phyloP scores from a whole-genome alignment of 1,284 basidiomycete species.

The Peniophora sp. region DNA sequence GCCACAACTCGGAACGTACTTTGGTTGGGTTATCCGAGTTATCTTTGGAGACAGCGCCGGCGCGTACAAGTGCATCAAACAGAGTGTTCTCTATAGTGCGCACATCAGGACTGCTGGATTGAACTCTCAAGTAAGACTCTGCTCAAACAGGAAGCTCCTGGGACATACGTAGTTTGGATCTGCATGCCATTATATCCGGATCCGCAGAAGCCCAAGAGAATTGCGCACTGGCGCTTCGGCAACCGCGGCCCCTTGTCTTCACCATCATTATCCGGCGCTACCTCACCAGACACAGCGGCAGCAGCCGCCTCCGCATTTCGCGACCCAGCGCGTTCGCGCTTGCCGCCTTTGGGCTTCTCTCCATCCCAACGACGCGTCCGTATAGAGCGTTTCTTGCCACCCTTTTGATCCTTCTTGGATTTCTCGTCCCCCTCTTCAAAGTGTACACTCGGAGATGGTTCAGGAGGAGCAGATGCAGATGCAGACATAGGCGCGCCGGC shows the following conservation, averaged over 20 bases:
- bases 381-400: no score
- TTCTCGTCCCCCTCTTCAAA: no score
- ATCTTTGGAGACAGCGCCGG: conserved; percentile 87
- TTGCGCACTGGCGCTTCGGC: conserved; percentile 67
- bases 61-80: conserved; percentile 83
- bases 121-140: neutral
- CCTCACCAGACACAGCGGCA: conserved; percentile 1
- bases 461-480: no score
- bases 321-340: neutral
- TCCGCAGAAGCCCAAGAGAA: conserved; percentile 75
- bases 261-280: conserved; percentile 21
- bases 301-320: no score
- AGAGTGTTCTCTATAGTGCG: conserved; percentile 89
- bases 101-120: conserved; percentile 45
- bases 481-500: no score
- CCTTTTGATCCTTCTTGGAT: no score
- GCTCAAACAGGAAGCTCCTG: neutral
- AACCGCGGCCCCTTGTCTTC: conserved; percentile 38
- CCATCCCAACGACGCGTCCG: neutral
- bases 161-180: conserved; percentile 56
- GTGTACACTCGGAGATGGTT: no score
- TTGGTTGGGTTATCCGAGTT: conserved; percentile 91
- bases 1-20: conserved; percentile 29
- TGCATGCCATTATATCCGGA: conserved; percentile 92
- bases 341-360: neutral